Base-by-base conservation (phyloP, 805 yeast species). In the Yarrowia hollandica region DNA sequence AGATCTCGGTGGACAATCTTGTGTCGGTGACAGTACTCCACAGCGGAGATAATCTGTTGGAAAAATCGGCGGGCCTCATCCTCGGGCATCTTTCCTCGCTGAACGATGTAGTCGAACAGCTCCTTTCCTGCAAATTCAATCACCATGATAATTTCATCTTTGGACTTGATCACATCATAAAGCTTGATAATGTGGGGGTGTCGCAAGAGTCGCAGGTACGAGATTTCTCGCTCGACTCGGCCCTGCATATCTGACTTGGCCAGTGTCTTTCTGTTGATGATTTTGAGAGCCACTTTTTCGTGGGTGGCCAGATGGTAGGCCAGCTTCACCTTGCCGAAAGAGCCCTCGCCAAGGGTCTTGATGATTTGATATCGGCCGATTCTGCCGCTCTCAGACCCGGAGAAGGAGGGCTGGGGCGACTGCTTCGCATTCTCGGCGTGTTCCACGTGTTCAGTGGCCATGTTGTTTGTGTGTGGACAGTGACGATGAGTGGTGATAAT, bases 211-310 rank as follows among this genome's bases (percentile, higher is more conserved):
- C 97, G 77, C 64, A 92, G 77, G 70, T 92, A 92, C 11, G 95
- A 85, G 57, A 92, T 92, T 72, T 92, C 98, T 66, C 98, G 79
- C 76, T 92, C 98, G 25, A 92, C 85, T 63, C 98, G 79, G 23
- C 97, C 97, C 70, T 91, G 97, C 98, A 91, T 91, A 73, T 91
- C 98, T 9, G 90, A 83, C 69, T 92, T 92, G 48, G 97, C 96
- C 69, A 91, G 77, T 0, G 96, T 90, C 72, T 89, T 90, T 64
- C 96, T 79, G 72, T 92, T 89, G 75, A 92, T 92, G 71, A 91
- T 92, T 71, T 91, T 91, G 62, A 91, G 77, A 1, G 98, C 98
- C 19, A 91, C 98, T 63, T 86, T 80, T 67, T 91, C 96, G 35
- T 96, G 95, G 3, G 97, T 91, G 12, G 88, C 86, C 64, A 88